phyloP scores from a whole-genome alignment of 495 filamentous ascomycete genomes.

The Parathielavia hyrcaniae region DNA sequence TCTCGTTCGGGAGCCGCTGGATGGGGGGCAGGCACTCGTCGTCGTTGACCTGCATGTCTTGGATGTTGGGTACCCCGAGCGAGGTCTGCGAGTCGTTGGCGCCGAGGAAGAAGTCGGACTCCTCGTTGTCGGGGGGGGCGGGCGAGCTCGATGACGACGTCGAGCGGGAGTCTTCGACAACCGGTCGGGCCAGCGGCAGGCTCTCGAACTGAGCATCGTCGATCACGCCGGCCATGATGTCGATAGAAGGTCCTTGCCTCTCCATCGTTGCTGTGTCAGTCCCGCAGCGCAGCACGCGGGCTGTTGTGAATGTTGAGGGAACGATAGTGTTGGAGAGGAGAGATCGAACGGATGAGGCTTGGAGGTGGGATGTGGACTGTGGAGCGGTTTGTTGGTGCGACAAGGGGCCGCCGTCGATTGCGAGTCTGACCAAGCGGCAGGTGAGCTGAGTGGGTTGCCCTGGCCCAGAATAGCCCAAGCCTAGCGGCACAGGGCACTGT shows the following conservation, averaged over 20 bases:
- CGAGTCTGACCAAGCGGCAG: constrained; percentile 15
- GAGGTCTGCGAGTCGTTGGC: constrained; percentile 89
- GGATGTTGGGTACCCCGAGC: constrained; percentile 67
- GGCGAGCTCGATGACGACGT: constrained; percentile 82
- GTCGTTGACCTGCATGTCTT: constrained; percentile 59
- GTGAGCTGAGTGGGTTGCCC: constrained; percentile 14
- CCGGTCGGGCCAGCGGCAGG: constrained; percentile 5
- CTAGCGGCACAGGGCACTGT: constrained; percentile 5
- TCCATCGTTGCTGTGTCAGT: constrained; percentile 16
- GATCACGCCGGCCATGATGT: constrained; percentile 37
- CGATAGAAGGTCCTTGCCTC: constrained; percentile 38
- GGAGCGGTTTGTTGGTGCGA: constrained; percentile 20
- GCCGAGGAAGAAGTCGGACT: constrained; percentile 85
- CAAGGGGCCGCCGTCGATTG: constrained; percentile 20
- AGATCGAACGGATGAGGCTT: constrained; percentile 12
- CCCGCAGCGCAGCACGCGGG: constrained; percentile 25
- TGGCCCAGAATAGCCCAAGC: constrained; percentile 32
- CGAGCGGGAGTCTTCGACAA: constrained; percentile 34
- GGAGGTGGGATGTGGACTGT: constrained; percentile 18
- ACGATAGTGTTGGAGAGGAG: constrained; percentile 11
- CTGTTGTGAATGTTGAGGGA: neutral
- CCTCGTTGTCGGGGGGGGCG: constrained; percentile 68
- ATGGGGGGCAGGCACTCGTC: constrained; percentile 66
- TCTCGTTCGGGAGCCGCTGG: constrained; percentile 80
- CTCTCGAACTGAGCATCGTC: constrained; percentile 13